Percentiles rank a stretch among this genome's conserved stretches.
Conservation (phyloP, 805 yeast species). For the Candida coleopterorum region DNA sequence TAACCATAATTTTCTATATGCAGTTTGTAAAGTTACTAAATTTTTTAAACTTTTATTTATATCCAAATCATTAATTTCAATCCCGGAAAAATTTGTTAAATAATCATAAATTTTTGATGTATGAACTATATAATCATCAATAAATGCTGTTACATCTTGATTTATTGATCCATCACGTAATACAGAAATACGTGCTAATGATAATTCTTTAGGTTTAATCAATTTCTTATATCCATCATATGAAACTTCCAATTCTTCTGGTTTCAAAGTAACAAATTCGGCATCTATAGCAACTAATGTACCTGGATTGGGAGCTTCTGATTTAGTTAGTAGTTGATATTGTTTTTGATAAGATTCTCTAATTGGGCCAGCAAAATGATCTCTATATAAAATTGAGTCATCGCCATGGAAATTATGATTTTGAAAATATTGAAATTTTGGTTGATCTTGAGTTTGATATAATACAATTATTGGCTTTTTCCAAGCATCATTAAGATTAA, state of each 20-base stretch:
- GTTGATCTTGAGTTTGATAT: constrained; percentile 40
- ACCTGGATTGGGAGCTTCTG: constrained; percentile 73
- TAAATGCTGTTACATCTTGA: constrained; percentile 76
- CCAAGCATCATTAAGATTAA: constrained; percentile 71
- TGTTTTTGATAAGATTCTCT: constrained; percentile 56
- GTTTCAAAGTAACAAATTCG: constrained; percentile 81
- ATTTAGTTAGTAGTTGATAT: constrained; percentile 59
- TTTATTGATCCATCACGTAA: constrained; percentile 68
- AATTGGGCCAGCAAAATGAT: constrained; percentile 65
- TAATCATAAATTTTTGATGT: constrained; percentile 73
- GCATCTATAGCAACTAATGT: constrained; percentile 91
- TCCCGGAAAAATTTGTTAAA: constrained; percentile 89
- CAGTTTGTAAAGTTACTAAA: constrained; percentile 74
- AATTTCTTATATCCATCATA: constrained; percentile 66
- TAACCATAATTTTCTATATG: constrained; percentile 88
- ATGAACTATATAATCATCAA: constrained; percentile 87
- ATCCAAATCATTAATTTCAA: constrained; percentile 85
- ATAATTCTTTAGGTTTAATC: constrained; percentile 67
- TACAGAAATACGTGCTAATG: constrained; percentile 87
- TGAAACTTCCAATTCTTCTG: constrained; percentile 74
- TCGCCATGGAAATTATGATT: constrained; percentile 15
- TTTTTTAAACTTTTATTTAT: constrained; percentile 59
- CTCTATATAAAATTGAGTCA: constrained; percentile 63
- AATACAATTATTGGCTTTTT: constrained; percentile 72
- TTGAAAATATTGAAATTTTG: constrained; percentile 20